Percentiles rank a stretch among this genome's conserved stretches.
Evolutionary conservation across 78 protist species (phyloP).

Genomic region (Pigoraptor vietnamica): DNA sequence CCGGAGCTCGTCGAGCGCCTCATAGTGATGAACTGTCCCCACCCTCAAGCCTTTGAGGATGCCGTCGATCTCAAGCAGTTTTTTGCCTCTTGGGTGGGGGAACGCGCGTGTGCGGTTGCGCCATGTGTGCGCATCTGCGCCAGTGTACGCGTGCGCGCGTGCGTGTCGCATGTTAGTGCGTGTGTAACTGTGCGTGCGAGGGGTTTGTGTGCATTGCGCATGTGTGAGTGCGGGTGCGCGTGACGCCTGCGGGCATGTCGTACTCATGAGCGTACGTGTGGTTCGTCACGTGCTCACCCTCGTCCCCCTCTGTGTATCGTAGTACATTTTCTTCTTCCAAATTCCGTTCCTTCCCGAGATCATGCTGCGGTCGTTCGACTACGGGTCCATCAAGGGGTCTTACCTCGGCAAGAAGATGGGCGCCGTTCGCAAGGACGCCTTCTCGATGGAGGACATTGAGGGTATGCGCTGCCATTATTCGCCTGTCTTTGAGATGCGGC

Average conservation of each 20-base stretch:
- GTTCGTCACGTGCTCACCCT: no score
- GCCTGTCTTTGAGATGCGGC: no score
- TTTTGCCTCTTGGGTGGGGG: not conserved
- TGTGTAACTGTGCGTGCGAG: not conserved
- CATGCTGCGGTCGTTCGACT: not conserved
- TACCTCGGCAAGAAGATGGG: not conserved
- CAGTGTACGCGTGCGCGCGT: no score
- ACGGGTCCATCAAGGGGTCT: not conserved
- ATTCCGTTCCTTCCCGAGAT: not conserved
- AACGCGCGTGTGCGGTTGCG: no score
- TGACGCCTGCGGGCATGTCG: no score
- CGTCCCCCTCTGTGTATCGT: no score
- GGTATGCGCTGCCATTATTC: not conserved
- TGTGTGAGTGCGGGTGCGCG: no score
- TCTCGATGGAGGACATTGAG: not conserved
- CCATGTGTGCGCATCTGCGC: no score
- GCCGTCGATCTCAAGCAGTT: not conserved
- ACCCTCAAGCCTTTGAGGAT: not conserved
- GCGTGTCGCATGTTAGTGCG: no score
- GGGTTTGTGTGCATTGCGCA: not conserved
- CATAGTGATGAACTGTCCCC: not conserved
- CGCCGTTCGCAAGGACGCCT: not conserved
- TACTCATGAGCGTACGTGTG: no score
- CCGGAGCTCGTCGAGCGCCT: not conserved
- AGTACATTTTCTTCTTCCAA: slow-evolving; percentile 16